Evolutionary conservation across 768 basidiomycete genomes (phyloP), one percentile per base, ranked within the genome.

Genomic region (Pisolithus orientalis): DNA sequence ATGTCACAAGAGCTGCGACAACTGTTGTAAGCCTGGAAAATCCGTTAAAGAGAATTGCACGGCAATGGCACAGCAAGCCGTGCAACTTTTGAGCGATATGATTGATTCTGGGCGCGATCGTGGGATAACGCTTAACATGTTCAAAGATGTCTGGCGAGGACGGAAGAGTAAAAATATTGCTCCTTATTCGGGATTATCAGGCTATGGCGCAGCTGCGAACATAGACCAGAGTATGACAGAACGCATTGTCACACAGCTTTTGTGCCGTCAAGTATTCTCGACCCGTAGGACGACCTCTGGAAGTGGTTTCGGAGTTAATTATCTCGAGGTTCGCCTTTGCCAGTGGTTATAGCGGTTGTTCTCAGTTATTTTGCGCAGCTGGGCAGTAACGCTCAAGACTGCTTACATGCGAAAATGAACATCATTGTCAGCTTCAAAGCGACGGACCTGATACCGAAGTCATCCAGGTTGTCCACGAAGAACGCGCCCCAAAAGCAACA

Each of bases 1-100:
- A 14, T 99, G 96, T 62, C 67, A 78, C 37, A 71, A 75, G 39
- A 75, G 77, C 4, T 99, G 96, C 66, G 90, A 98, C 66, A 94
- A 90, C 56, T 99, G 96, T 64, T 69, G 77, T 40, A 72, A 78
- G 47, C 71, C 72, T 31, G 71, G 74, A 14, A 72, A 70, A 8
- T 59, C 76, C 5, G 62, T 75, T 16, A 70, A 69, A 10, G 68
- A 75, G 38, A 84, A 96, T 62, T 76, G 90, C n/a, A 84, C 84
- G 0, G 61, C 67, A 1, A 69, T 75, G 28, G 89, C 86, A 0
- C 67, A 66, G 32, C 69, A 75, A 17, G 76, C 82, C n/a, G 69
- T 93, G 34, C 65, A 66, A 24, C 72, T 94, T n/a, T 73, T 88
- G 11, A 63, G 78, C 52, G 59, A 65, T 27, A 66, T 87, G 58